These are phyloP conservation scores for Colletotrichum sidae DNA, from an alignment of 2,329 filamentous ascomycete species.

Conservation along the genomic window DNA sequence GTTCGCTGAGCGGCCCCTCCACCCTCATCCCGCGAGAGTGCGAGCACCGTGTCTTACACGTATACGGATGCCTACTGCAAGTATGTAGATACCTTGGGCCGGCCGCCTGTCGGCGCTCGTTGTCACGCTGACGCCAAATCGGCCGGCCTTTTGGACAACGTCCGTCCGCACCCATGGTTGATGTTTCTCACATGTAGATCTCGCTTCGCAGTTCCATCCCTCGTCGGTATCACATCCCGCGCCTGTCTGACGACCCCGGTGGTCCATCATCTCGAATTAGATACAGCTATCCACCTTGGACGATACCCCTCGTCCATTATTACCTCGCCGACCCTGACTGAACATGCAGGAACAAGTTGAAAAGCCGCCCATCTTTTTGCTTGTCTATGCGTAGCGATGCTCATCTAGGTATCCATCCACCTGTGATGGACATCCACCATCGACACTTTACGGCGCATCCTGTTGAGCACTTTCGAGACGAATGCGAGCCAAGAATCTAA, in stretches of 20 bases:
- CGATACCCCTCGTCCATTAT: constrained; percentile 26
- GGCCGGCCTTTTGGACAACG: constrained; percentile 22
- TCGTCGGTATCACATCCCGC: constrained; percentile 22
- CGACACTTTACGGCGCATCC: constrained; percentile 5
- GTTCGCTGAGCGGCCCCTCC: constrained; percentile 8
- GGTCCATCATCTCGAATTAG: constrained; percentile 36
- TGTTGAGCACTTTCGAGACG: constrained; percentile 19
- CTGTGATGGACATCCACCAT: constrained; percentile 10
- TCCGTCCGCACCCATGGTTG: constrained; percentile 25
- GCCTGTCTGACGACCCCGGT: constrained; percentile 25
- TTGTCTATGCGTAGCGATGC: no score
- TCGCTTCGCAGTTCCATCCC: constrained; percentile 24
- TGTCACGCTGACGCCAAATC: neutral
- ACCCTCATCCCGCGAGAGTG: neutral
- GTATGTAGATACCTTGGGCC: no score
- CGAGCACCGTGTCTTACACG: neutral
- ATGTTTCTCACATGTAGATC: constrained; percentile 15
- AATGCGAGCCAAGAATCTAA: constrained; percentile 10
- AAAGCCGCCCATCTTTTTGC: no score
- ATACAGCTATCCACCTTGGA: constrained; percentile 18
- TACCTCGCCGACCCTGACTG: constrained; percentile 1
- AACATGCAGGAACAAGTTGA: no score
- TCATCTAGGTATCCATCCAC: constrained; percentile 6
- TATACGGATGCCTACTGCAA: neutral
- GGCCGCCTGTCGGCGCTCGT: no score